Base-by-base conservation (phyloP, 2,329 filamentous ascomycete species). In the Lizonia empirigonia region DNA sequence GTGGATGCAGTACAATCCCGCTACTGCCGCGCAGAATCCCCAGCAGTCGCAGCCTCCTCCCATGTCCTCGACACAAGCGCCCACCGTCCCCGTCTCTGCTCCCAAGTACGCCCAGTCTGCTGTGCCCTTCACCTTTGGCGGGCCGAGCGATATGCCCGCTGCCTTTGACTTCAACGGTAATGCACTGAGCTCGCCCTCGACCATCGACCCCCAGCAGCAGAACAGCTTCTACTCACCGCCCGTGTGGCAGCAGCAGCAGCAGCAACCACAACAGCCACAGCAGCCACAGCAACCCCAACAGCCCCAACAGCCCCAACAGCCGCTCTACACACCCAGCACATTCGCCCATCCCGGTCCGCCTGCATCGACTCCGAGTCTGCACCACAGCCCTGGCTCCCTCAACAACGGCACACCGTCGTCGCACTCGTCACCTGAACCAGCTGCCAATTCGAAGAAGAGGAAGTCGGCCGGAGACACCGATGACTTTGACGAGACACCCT, bases 401-500 rank as follows among this genome's bases (percentile, higher is more conserved):
- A 63, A 68, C 59, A 67, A 71, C 38, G 64, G 58, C 46, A 70
- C 71, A 5, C 70, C 72, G 2, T 74, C 73, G 5, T 86, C 85
- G 2, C 85, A 71, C 49, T 86, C 85, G 9, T 89, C 86, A 2
- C 86, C 86, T n/a, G 85, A 79, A 19, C 79, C 78, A n/a, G 41
- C 49, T 4, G 36, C 51, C 4, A 63, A 58, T 22, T 53, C 56
- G 10, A 73, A 74, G 58, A 74, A 74, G 64, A 66, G 72, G 20
- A 75, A 75, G 55, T 71, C 71, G n/a, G 58, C 67, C 10, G 61
- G 65, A 5, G 80, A 85, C 26, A 79, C 84, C 2, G 83, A 85
- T 33, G 80, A 85, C 18, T 78, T 84, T 3, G 83, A 85, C 39
- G 84, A 87, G 10, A 39, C 54, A 79, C 84, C 36, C 76, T 53